phyloP scores from a whole-genome alignment of 2,329 filamentous ascomycete genomes.

The Neofusicoccum cordaticola region DNA sequence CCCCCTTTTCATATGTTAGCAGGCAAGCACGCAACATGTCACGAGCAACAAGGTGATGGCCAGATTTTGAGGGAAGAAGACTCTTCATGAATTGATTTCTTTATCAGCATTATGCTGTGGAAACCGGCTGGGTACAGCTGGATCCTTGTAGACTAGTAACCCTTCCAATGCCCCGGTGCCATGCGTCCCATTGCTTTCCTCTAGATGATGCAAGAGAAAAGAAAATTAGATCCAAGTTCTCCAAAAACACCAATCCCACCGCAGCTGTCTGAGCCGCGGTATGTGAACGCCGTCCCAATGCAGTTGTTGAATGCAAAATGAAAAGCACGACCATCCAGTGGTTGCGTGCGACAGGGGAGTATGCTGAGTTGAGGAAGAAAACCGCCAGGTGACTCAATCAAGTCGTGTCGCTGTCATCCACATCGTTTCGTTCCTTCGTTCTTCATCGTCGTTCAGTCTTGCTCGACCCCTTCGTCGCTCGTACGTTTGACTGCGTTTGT shows the following conservation, averaged over 20 bases:
- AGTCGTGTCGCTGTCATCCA: slow-evolving; percentile 8
- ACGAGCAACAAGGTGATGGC: background rate
- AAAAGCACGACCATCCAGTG: slow-evolving; percentile 13
- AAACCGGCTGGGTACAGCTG: background rate
- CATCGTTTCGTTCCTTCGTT: slow-evolving; percentile 11
- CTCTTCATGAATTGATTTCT: background rate
- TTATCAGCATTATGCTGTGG: background rate
- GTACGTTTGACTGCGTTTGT: background rate
- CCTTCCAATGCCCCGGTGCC: background rate
- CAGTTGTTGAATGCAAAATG: slow-evolving; percentile 1
- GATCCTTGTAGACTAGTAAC: background rate
- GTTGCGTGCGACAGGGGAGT: background rate
- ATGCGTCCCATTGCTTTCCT: background rate
- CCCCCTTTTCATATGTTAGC: background rate
- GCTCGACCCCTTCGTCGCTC: background rate
- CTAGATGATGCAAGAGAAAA: slow-evolving; percentile 5
- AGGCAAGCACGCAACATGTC: background rate
- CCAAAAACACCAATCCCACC: slow-evolving; percentile 6
- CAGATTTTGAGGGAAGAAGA: background rate
- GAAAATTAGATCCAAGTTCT: background rate
- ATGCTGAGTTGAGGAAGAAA: background rate
- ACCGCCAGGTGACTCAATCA: background rate
- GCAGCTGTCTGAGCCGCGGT: background rate
- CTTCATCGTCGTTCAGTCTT: background rate
- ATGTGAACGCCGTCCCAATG: slow-evolving; percentile 10